These are phyloP conservation scores for Coccomyxa sp. DNA, from an alignment of 139 green algal genomes.

Conservation along the genomic window DNA sequence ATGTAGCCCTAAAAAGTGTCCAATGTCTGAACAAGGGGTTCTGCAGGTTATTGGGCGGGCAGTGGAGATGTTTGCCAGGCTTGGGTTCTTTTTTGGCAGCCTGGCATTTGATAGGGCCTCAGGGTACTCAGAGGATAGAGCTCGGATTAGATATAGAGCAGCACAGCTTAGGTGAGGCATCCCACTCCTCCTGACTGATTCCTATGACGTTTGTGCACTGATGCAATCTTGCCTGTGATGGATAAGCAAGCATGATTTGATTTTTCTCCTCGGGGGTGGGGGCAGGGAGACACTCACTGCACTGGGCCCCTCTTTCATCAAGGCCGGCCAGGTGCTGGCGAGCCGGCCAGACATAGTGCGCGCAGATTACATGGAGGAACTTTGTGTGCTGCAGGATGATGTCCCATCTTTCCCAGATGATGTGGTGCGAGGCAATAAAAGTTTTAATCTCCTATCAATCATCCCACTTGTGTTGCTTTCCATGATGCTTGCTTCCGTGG, in stretches of 20 bases:
- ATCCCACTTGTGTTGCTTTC: neutral
- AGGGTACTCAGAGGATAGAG: slow-evolving; percentile 33
- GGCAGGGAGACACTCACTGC: slow-evolving; percentile 66
- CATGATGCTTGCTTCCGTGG: neutral
- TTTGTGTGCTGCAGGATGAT: slow-evolving; percentile 91
- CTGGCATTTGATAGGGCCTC: slow-evolving; percentile 43
- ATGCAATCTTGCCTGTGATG: neutral
- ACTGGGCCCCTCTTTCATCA: slow-evolving; percentile 97
- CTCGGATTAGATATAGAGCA: slow-evolving; percentile 59
- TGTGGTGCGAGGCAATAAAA: neutral
- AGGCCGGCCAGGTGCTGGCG: slow-evolving; percentile 92
- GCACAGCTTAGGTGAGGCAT: slow-evolving; percentile 67
- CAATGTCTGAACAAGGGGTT: no score
- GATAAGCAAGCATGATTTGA: neutral
- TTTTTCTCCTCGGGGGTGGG: neutral
- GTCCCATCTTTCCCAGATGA: slow-evolving; percentile 82
- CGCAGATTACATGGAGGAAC: slow-evolving; percentile 99
- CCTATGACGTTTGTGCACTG: neutral
- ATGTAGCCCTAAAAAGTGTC: neutral
- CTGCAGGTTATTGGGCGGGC: slow-evolving; percentile 26
- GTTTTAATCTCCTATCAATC: neutral
- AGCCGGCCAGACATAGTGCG: slow-evolving; percentile 96
- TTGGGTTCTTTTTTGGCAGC: slow-evolving; percentile 46
- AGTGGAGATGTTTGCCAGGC: slow-evolving; percentile 31
- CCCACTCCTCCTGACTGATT: neutral